Evolutionary conservation across 73 alveolate species (phyloP).

Genomic region (Paramecium biaurelia): DNA sequence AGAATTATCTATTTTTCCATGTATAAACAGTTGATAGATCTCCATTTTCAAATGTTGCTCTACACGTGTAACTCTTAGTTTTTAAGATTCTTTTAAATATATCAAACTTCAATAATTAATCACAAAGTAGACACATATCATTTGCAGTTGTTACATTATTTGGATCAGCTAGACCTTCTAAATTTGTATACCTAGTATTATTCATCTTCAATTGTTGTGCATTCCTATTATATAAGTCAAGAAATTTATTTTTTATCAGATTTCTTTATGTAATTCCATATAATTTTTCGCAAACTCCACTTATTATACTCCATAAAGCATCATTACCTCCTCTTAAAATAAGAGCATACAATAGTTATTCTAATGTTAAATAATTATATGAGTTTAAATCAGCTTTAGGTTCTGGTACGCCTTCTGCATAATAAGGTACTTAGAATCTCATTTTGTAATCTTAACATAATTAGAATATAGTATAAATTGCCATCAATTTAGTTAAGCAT

Average conservation of each 20-base stretch:
- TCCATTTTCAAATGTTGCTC: conserved; percentile 11
- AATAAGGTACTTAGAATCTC: neutral
- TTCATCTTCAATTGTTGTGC: neutral
- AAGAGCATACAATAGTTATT: neutral
- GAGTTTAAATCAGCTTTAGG: conserved; percentile 22
- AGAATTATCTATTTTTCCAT: neutral
- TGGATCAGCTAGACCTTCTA: conserved; percentile 39
- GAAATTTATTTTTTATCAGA: neutral
- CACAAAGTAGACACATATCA: neutral
- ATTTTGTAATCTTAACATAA: neutral
- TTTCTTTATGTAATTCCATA: neutral
- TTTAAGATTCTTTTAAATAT: neutral
- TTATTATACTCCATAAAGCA: conserved; percentile 3
- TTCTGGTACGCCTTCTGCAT: neutral
- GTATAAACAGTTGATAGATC: neutral
- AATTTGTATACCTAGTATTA: conserved; percentile 7
- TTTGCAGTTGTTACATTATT: conserved; percentile 28
- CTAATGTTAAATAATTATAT: neutral
- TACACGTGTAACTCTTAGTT: neutral
- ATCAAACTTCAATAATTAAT: conserved; percentile 1
- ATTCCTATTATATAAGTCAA: neutral
- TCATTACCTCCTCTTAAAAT: neutral
- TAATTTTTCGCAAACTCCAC: neutral
- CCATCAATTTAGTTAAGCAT: conserved; percentile 23
- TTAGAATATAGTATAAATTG: neutral